These are phyloP conservation scores for Aspergillus carbonarius DNA, from an alignment of 2,329 filamentous ascomycete species.

Conservation along the genomic window DNA sequence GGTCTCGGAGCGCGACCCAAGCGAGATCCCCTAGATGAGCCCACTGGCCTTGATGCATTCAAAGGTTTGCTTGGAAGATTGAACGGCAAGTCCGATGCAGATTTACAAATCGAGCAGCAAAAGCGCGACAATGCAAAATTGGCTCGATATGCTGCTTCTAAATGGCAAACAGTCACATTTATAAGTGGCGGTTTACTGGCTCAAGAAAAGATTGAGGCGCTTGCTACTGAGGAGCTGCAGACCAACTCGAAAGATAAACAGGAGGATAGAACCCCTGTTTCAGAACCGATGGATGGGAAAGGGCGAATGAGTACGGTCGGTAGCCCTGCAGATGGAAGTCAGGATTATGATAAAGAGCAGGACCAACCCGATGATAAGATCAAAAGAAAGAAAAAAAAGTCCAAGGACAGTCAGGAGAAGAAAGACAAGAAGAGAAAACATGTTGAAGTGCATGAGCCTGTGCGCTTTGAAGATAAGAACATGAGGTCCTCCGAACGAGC, in stretches of 20 bases:
- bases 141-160: conserved; percentile 69
- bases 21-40: conserved; percentile 63
- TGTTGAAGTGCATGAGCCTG: conserved; percentile 25
- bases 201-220: conserved; percentile 54
- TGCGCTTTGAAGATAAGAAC: neutral
- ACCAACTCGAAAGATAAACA: neutral
- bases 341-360: neutral
- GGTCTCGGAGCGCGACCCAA: conserved; percentile 81
- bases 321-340: conserved; percentile 4
- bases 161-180: conserved; percentile 80
- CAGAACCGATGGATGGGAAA: neutral
- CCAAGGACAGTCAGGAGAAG: conserved; percentile 22
- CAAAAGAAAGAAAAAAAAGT: conserved; percentile 21
- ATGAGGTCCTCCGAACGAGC: neutral
- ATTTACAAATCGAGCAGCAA: conserved; percentile 68
- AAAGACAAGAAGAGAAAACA: conserved; percentile 34
- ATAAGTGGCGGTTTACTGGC: conserved; percentile 76
- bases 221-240: conserved; percentile 30
- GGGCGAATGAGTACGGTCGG: neutral
- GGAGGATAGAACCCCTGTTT: neutral
- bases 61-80: conserved; percentile 82
- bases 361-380: conserved; percentile 8
- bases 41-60: conserved; percentile 83
- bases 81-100: conserved; percentile 80
- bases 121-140: conserved; percentile 69